phyloP scores from a whole-genome alignment of 805 yeast species.

The Ogataea henricii region DNA sequence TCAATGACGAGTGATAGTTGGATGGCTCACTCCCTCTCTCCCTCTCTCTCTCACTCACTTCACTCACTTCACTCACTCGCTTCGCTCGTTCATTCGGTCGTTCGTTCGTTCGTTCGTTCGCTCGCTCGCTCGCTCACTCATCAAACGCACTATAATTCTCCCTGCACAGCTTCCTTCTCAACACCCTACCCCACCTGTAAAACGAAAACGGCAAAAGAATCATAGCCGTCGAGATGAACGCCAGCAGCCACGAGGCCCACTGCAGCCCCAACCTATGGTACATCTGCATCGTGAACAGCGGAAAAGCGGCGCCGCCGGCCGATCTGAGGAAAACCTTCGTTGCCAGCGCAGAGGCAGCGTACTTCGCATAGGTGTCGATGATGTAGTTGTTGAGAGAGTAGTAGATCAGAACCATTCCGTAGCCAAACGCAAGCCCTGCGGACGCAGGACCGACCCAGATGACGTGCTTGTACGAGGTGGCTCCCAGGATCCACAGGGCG shows the following conservation, averaged over 20 bases:
- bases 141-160: conserved; percentile 53
- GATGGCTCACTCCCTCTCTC: too few relatives aligned
- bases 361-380: conserved; percentile 84
- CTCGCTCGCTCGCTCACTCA: too few relatives aligned
- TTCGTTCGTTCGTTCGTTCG: too few relatives aligned
- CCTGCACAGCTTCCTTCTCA: conserved; percentile 67
- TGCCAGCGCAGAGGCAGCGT: conserved; percentile 79
- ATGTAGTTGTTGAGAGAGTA: conserved; percentile 74
- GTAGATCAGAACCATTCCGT: conserved; percentile 61
- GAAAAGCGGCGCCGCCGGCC: conserved; percentile 87
- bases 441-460: conserved; percentile 68
- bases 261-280: conserved; percentile 70
- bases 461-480: conserved; percentile 67
- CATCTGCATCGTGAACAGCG: conserved; percentile 80
- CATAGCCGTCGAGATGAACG: conserved; percentile 78
- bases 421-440: conserved; percentile 60
- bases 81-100: too few relatives aligned
- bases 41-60: too few relatives aligned
- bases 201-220: conserved; percentile 70
- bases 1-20: too few relatives aligned
- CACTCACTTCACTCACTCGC: too few relatives aligned
- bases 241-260: conserved; percentile 82
- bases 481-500: conserved; percentile 78
- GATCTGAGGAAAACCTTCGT: conserved; percentile 79
- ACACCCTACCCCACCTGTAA: conserved; percentile 61